Conservation (phyloP, 805 yeast species). For the Ogataea naganishii region DNA sequence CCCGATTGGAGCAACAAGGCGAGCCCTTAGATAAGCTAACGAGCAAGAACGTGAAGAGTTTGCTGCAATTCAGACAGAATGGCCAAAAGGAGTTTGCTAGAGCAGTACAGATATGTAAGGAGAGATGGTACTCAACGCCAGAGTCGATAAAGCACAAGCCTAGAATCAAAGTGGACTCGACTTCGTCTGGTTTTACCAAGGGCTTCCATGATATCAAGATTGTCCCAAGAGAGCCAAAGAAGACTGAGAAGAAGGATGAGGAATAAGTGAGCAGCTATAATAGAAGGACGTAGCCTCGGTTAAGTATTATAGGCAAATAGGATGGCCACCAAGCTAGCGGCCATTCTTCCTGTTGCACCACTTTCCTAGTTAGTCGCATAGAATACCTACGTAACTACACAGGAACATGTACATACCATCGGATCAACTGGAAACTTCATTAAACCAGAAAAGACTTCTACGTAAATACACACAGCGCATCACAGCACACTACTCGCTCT, state of each 20-base stretch:
- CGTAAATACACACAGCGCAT: too few relatives aligned
- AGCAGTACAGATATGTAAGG: constrained; percentile 52
- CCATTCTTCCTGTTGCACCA: too few relatives aligned
- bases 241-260: not conserved
- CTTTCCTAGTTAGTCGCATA: too few relatives aligned
- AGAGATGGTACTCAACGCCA: constrained; percentile 29
- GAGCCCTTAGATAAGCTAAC: constrained; percentile 46
- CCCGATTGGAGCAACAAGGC: constrained; percentile 64
- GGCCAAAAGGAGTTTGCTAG: constrained; percentile 47
- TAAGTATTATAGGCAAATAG: too few relatives aligned
- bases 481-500: too few relatives aligned
- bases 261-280: too few relatives aligned
- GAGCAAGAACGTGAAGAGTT: constrained; percentile 42
- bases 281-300: too few relatives aligned
- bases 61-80: constrained; percentile 35
- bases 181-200: constrained; percentile 21
- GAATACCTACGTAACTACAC: too few relatives aligned
- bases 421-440: too few relatives aligned
- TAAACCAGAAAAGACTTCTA: too few relatives aligned
- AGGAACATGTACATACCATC: too few relatives aligned
- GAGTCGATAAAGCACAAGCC: constrained; percentile 17
- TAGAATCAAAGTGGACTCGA: constrained; percentile 16
- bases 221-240: constrained; percentile 20
- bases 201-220: constrained; percentile 19
- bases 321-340: too few relatives aligned